phyloP scores from a whole-genome alignment of 352 stramenopile genomes.

The Phytopythium ostracodes region DNA sequence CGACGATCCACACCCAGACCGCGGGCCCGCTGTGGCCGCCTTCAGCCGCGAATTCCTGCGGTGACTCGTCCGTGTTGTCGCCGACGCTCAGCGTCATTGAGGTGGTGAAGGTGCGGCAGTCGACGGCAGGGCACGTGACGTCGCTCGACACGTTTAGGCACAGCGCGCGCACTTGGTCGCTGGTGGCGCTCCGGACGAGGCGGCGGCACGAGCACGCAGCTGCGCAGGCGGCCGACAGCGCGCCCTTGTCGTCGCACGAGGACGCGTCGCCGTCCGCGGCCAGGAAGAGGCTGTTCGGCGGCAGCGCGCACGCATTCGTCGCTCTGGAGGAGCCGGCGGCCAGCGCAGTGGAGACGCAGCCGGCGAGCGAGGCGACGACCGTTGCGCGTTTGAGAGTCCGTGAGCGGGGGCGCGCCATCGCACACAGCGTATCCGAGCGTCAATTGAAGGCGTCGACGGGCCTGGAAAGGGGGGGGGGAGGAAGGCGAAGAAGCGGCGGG shows the following conservation, averaged over 20 bases:
- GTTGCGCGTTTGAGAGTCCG: too few species aligned
- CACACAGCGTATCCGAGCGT: too few species aligned
- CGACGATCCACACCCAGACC: constrained; percentile 33
- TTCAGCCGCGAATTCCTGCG: background rate
- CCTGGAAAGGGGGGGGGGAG: too few species aligned
- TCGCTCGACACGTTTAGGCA: background rate
- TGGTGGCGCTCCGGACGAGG: background rate
- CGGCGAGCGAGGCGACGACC: background rate
- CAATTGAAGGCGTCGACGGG: too few species aligned
- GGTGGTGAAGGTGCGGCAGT: background rate
- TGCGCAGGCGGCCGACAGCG: background rate
- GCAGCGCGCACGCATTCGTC: constrained; percentile 18
- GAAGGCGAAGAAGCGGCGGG: too few species aligned
- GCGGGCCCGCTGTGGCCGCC: constrained; percentile 10
- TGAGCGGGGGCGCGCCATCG: too few species aligned
- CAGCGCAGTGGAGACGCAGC: background rate
- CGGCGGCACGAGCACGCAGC: constrained; percentile 1
- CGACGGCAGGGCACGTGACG: background rate
- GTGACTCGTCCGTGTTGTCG: constrained; percentile 1
- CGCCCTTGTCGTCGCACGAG: background rate
- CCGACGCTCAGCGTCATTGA: background rate
- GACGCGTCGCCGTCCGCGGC: background rate
- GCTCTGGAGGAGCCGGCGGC: background rate
- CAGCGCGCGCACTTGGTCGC: background rate
- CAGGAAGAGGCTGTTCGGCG: constrained; percentile 23